phyloP scores from a whole-genome alignment of 2,329 filamentous ascomycete species.

The Dactylonectria estremocensis region DNA sequence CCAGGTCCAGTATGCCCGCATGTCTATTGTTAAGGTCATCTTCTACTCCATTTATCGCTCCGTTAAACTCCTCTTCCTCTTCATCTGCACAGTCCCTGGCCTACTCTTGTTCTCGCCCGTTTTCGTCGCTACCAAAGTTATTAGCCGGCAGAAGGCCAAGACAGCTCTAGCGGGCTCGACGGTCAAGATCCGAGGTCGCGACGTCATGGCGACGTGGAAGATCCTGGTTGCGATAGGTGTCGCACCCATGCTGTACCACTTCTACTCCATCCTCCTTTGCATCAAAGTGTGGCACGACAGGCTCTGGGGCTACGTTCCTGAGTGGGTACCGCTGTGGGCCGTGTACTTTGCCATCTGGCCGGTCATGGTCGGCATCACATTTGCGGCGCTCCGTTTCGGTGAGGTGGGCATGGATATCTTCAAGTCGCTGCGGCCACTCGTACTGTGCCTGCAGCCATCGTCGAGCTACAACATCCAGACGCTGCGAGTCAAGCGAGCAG shows the following conservation, averaged over 20 bases:
- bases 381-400: slow-evolving; percentile 92
- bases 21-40: slow-evolving; percentile 83
- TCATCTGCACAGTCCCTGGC: slow-evolving; percentile 87
- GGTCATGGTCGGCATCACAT: slow-evolving; percentile 90
- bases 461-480: slow-evolving; percentile 88
- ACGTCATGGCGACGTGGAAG: slow-evolving; percentile 97
- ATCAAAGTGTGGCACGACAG: slow-evolving; percentile 86
- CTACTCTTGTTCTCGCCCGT: slow-evolving; percentile 90
- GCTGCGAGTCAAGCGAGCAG: slow-evolving; percentile 79
- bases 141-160: slow-evolving; percentile 85
- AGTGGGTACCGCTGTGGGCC: slow-evolving; percentile 84
- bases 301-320: slow-evolving; percentile 85
- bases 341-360: slow-evolving; percentile 83
- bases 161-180: slow-evolving; percentile 88
- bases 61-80: slow-evolving; percentile 81
- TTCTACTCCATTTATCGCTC: slow-evolving; percentile 85
- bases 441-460: slow-evolving; percentile 87
- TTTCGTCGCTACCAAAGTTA: slow-evolving; percentile 86
- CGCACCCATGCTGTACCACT: slow-evolving; percentile 85
- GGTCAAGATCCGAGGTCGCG: slow-evolving; percentile 89
- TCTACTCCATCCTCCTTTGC: slow-evolving; percentile 83
- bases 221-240: slow-evolving; percentile 89
- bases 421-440: slow-evolving; percentile 91
- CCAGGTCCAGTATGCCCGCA: slow-evolving; percentile 92
- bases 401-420: slow-evolving; percentile 99